A percentile compares a stretch with the other conserved stretches of the same genome.
These are phyloP conservation scores for Solanum pimpinellifolium DNA, from an alignment of 257 asterid species.

Conservation along the genomic window DNA sequence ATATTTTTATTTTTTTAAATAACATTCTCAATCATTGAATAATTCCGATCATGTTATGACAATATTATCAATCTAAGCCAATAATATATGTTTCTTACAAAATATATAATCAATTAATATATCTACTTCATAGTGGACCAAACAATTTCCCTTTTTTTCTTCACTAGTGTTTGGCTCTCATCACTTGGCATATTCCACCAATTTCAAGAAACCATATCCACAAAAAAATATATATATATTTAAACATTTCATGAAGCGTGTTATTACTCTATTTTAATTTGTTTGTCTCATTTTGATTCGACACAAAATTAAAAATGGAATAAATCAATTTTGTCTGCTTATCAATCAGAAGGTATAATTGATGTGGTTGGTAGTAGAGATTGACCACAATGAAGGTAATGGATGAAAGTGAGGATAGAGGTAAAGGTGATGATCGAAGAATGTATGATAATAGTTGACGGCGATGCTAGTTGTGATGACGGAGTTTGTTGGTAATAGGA, in stretches of 20 bases:
- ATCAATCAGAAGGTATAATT: neutral
- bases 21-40: slow-evolving; percentile 6
- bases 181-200: neutral
- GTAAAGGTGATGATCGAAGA: neutral
- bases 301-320: too few species aligned
- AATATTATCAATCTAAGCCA: neutral
- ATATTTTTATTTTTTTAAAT: too few species aligned
- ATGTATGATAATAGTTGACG: neutral
- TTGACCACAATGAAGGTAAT: neutral
- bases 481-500: neutral
- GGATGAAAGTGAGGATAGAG: neutral
- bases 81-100: neutral
- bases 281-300: accelerated
- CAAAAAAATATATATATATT: neutral
- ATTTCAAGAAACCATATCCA: neutral
- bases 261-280: neutral
- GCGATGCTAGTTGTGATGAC: neutral
- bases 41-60: slow-evolving; percentile 3
- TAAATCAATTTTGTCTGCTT: neutral
- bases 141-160: neutral
- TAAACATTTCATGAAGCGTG: neutral
- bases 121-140: neutral
- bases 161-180: neutral
- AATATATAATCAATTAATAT: neutral
- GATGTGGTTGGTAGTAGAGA: neutral